A percentile compares a stretch with the other conserved stretches of the same genome.
phyloP scores from a whole-genome alignment of 2,329 filamentous ascomycete species.

The Colletotrichum liriopes region DNA sequence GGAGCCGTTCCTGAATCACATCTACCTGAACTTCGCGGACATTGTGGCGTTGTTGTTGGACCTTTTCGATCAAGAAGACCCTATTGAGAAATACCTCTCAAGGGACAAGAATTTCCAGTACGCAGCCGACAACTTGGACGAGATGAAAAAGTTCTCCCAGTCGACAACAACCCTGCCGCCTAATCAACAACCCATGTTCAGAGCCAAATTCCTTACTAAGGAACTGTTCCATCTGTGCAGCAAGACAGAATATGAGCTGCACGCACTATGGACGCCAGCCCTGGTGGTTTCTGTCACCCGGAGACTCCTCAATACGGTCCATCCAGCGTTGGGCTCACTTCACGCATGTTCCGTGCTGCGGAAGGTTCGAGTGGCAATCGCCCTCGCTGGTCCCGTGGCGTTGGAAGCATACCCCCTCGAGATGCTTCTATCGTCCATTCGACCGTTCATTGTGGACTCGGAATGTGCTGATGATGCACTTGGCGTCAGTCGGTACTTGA shows the following conservation, averaged over 20 bases:
- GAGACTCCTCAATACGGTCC: constrained; percentile 84
- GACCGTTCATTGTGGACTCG: constrained; percentile 83
- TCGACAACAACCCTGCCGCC: constrained; percentile 78
- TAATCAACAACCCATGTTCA: constrained; percentile 91
- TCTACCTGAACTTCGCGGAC: constrained; percentile 81
- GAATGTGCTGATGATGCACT: constrained; percentile 94
- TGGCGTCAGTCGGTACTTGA: constrained; percentile 87
- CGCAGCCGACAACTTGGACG: constrained; percentile 75
- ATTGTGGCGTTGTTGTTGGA: constrained; percentile 84
- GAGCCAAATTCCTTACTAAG: constrained; percentile 80
- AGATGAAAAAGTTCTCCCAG: constrained; percentile 79
- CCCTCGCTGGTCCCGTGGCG: constrained; percentile 81
- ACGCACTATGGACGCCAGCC: constrained; percentile 81
- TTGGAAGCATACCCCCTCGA: constrained; percentile 87
- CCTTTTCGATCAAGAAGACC: constrained; percentile 83
- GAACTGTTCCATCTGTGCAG: constrained; percentile 86
- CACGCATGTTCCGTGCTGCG: constrained; percentile 90
- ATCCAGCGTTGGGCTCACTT: constrained; percentile 86
- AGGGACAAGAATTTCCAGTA: constrained; percentile 72
- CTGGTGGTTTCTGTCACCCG: constrained; percentile 83
- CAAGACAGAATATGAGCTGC: constrained; percentile 76
- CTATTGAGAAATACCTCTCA: constrained; percentile 77
- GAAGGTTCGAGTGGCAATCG: constrained; percentile 86
- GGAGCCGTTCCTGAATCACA: constrained; percentile 73
- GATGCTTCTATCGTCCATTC: constrained; percentile 87